These are phyloP conservation scores for Dacryopinax primogenitus DNA, from an alignment of 768 basidiomycete genomes.

Conservation along the genomic window DNA sequence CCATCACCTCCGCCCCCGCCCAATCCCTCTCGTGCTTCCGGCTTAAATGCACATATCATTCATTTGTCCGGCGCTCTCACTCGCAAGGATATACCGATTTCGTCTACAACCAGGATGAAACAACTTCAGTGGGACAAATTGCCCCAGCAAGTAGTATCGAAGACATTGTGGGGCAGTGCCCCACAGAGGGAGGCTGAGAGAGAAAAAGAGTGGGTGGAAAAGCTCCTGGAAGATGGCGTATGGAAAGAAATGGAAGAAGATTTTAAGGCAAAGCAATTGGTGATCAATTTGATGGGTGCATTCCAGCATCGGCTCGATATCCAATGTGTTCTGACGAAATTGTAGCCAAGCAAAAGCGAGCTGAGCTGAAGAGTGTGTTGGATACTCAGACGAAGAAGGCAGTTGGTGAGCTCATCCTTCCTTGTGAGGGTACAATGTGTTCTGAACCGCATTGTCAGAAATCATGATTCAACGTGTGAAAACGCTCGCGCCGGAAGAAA, in stretches of 20 bases:
- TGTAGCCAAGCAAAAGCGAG: conserved; percentile 66
- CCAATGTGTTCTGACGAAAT: conserved; percentile 10
- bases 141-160: conserved; percentile 70
- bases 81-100: conserved; percentile 75
- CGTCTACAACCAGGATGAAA: conserved; percentile 87
- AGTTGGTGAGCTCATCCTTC: conserved; percentile 51
- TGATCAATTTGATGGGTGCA: conserved; percentile 74
- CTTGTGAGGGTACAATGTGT: background rate
- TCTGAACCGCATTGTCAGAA: conserved; percentile 37
- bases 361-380: conserved; percentile 82
- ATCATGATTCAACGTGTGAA: conserved; percentile 83
- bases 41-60: conserved; percentile 24
- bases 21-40: conserved; percentile 16
- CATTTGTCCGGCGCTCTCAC: conserved; percentile 40
- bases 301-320: background rate
- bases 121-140: conserved; percentile 98
- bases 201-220: conserved; percentile 68
- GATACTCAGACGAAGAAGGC: conserved; percentile 85
- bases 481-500: conserved; percentile 72
- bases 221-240: conserved; percentile 71
- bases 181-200: conserved; percentile 54
- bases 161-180: conserved; percentile 62
- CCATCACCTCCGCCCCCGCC: conserved; percentile 21
- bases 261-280: conserved; percentile 91
- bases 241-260: conserved; percentile 97